Evolutionary conservation across 1,139 yeast genomes (phyloP).

Genomic region (Meyerozyma guilliermondii): DNA sequence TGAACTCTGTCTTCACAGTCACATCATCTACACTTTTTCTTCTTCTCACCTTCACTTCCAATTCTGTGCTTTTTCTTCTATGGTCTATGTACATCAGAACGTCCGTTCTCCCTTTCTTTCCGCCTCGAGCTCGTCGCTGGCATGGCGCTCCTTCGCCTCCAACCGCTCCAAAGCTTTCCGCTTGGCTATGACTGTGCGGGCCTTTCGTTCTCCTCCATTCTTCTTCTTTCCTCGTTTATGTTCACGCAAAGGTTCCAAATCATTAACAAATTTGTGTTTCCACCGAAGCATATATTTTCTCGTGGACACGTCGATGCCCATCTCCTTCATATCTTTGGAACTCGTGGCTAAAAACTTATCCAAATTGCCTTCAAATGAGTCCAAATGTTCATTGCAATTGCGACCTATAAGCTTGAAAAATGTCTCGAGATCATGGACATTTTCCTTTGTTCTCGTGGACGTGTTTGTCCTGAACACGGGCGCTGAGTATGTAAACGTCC

Average conservation of each 20-base stretch:
- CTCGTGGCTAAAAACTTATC: constrained; percentile 55
- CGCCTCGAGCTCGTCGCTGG: constrained; percentile 10
- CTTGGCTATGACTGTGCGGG: constrained; percentile 65
- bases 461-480: constrained; percentile 26
- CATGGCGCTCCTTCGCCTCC: constrained; percentile 13
- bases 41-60: neutral
- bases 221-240: constrained; percentile 68
- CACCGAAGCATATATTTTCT: constrained; percentile 61
- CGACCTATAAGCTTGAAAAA: constrained; percentile 78
- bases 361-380: constrained; percentile 71
- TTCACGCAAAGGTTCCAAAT: constrained; percentile 55
- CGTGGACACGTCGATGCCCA: constrained; percentile 74
- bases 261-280: constrained; percentile 46
- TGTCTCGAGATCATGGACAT: constrained; percentile 69
- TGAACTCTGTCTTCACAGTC: too few relatives aligned
- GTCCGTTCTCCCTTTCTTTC: constrained; percentile 12
- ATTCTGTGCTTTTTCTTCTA: neutral
- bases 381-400: constrained; percentile 59
- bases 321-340: constrained; percentile 58
- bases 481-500: constrained; percentile 3
- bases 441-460: constrained; percentile 41
- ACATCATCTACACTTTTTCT: too few relatives aligned
- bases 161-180: constrained; percentile 46
- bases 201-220: constrained; percentile 86
- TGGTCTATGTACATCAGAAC: constrained; percentile 7